A percentile compares a stretch with the other conserved stretches of the same genome.
Evolutionary conservation across 2,329 filamentous ascomycete genomes (phyloP).

Genomic region (Botrytis sinoallii): DNA sequence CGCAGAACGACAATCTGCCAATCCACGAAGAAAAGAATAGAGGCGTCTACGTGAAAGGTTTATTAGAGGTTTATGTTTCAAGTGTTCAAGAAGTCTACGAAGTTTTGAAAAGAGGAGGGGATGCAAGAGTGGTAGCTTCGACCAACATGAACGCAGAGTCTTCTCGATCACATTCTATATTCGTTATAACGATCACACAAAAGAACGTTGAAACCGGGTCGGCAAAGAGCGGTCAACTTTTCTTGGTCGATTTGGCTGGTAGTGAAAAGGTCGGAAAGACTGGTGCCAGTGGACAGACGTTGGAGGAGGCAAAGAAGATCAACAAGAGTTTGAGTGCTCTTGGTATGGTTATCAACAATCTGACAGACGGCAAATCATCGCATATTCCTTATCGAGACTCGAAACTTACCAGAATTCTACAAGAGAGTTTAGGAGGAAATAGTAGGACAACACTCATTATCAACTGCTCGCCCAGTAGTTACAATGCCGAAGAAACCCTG

Average conservation of each 20-base stretch:
- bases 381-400: slow-evolving; percentile 97
- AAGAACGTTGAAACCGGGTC: slow-evolving; percentile 97
- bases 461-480: slow-evolving; percentile 98
- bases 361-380: slow-evolving; percentile 95
- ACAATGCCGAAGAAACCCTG: slow-evolving; percentile 93
- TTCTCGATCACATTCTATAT: slow-evolving; percentile 96
- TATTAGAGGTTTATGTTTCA: slow-evolving; percentile 92
- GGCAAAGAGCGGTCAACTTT: slow-evolving; percentile 92
- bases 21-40: slow-evolving; percentile 98
- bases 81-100: slow-evolving; percentile 95
- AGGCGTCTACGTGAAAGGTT: slow-evolving; percentile 93
- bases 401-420: slow-evolving; percentile 92
- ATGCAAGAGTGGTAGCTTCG: slow-evolving; percentile 84
- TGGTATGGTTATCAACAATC: slow-evolving; percentile 97
- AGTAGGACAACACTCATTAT: slow-evolving; percentile 97
- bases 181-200: slow-evolving; percentile 93
- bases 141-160: slow-evolving; percentile 99
- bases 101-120: slow-evolving; percentile 90
- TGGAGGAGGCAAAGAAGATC: slow-evolving; percentile 99
- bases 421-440: slow-evolving; percentile 97
- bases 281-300: slow-evolving; percentile 90
- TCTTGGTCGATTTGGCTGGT: slow-evolving; percentile 95
- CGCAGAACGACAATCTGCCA: slow-evolving; percentile 92
- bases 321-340: slow-evolving; percentile 98
- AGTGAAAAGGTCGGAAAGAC: slow-evolving; percentile 99